phyloP scores from a whole-genome alignment of 805 yeast genomes.

The Suhomyces faveliae region DNA sequence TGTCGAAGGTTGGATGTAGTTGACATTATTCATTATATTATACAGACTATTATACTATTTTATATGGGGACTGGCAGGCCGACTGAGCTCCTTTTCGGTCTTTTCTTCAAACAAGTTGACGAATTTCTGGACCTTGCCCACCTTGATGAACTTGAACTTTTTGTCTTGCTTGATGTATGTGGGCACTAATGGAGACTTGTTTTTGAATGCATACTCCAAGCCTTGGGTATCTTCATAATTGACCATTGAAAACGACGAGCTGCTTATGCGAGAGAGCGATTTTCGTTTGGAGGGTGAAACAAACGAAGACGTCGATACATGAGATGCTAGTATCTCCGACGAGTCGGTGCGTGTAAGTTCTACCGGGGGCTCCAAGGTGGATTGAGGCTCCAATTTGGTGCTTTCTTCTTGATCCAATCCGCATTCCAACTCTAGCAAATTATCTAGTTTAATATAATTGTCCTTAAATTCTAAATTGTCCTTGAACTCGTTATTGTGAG shows the following conservation, averaged over 20 bases:
- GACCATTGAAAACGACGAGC: slow-evolving; percentile 23
- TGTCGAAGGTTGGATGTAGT: no score
- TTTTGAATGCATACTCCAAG: slow-evolving; percentile 31
- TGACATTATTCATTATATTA: slow-evolving; percentile 4
- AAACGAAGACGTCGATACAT: slow-evolving; percentile 13
- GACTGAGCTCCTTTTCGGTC: slow-evolving; percentile 8
- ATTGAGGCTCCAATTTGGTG: background rate
- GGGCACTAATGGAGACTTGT: slow-evolving; percentile 29
- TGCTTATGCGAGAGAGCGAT: slow-evolving; percentile 17
- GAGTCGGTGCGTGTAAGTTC: background rate
- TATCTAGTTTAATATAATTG: slow-evolving; percentile 8
- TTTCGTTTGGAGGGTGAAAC: slow-evolving; percentile 16
- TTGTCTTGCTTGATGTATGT: slow-evolving; percentile 39
- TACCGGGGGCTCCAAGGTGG: background rate
- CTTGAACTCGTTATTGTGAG: no score
- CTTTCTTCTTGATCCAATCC: slow-evolving; percentile 3
- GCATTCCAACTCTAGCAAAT: slow-evolving; percentile 10
- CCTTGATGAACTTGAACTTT: slow-evolving; percentile 44
- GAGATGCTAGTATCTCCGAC: slow-evolving; percentile 7
- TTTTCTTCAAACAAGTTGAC: slow-evolving; percentile 43
- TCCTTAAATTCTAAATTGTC: slow-evolving; percentile 33
- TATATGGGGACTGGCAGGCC: background rate
- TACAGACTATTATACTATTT: background rate
- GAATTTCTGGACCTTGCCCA: slow-evolving; percentile 46
- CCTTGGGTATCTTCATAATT: slow-evolving; percentile 28